A percentile compares a stretch with the other conserved stretches of the same genome.
Evolutionary conservation across 768 basidiomycete genomes (phyloP).

Genomic region (Phaffia tasmanica): DNA sequence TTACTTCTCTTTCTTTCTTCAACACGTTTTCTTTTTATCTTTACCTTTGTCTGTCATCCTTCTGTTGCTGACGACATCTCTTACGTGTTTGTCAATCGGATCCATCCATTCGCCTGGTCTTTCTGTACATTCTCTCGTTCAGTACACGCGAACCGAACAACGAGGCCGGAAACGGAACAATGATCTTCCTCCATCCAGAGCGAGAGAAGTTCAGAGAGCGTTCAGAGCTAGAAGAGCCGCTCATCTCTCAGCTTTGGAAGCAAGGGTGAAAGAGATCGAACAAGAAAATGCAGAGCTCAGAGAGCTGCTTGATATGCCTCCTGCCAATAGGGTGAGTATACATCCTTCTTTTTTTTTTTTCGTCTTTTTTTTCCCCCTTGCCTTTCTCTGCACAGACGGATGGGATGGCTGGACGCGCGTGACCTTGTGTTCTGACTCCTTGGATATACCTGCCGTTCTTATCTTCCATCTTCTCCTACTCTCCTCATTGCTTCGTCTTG

Average conservation of each 20-base stretch:
- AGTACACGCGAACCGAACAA: conserved; percentile 16
- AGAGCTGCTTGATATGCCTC: conserved; percentile 39
- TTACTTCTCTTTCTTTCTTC: neutral
- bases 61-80: neutral
- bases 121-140: neutral
- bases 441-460: too few species aligned
- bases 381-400: neutral
- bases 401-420: too few species aligned
- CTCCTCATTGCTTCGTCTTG: neutral
- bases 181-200: conserved; percentile 61
- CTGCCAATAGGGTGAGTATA: conserved; percentile 24
- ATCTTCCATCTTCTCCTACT: neutral
- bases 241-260: conserved; percentile 70
- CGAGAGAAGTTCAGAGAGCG: conserved; percentile 77
- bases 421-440: too few species aligned
- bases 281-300: conserved; percentile 68
- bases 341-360: conserved; percentile 28
- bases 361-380: conserved; percentile 3
- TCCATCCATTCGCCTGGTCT: too few species aligned
- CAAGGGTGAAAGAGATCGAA: conserved; percentile 70
- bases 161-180: conserved; percentile 42
- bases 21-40: neutral
- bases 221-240: conserved; percentile 81
- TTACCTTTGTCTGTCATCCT: neutral
- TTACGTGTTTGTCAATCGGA: too few species aligned